These are phyloP conservation scores for Cyclotella baltica DNA, from an alignment of 108 stramenopile species.

Conservation along the genomic window DNA sequence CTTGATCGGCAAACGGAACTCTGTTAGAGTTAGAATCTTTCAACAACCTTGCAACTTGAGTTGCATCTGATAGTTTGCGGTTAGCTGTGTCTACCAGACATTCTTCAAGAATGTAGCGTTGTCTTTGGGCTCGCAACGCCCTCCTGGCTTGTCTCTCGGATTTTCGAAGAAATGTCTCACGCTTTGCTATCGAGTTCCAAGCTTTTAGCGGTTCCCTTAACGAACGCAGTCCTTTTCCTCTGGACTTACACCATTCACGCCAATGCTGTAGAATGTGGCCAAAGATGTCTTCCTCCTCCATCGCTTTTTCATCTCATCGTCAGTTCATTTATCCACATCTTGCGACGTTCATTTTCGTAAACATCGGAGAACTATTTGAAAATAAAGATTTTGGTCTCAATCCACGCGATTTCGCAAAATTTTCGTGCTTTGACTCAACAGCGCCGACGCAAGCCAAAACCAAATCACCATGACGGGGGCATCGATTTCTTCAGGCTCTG, in stretches of 20 bases:
- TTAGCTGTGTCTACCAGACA: background rate
- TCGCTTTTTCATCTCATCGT: background rate
- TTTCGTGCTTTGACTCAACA: background rate
- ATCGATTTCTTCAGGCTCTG: slow-evolving; percentile 37
- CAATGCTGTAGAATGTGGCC: slow-evolving; percentile 1
- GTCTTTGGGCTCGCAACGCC: slow-evolving; percentile 15
- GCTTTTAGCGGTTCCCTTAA: background rate
- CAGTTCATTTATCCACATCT: background rate
- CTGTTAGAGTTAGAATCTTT: background rate
- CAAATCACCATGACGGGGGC: slow-evolving; percentile 16
- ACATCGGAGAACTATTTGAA: background rate
- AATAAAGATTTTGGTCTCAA: background rate
- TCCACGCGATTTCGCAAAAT: background rate
- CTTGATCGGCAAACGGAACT: background rate
- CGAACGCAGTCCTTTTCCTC: background rate
- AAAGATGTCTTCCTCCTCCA: background rate
- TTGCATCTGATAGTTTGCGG: background rate
- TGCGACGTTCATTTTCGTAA: background rate
- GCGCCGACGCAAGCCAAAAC: background rate
- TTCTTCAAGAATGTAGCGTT: background rate
- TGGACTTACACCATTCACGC: background rate
- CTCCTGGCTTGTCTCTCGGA: background rate
- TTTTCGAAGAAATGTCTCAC: background rate
- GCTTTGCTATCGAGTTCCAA: background rate
- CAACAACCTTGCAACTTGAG: background rate